Evolutionary conservation across 2,329 filamentous ascomycete species (phyloP).

Genomic region (Aspergillus caelatus): DNA sequence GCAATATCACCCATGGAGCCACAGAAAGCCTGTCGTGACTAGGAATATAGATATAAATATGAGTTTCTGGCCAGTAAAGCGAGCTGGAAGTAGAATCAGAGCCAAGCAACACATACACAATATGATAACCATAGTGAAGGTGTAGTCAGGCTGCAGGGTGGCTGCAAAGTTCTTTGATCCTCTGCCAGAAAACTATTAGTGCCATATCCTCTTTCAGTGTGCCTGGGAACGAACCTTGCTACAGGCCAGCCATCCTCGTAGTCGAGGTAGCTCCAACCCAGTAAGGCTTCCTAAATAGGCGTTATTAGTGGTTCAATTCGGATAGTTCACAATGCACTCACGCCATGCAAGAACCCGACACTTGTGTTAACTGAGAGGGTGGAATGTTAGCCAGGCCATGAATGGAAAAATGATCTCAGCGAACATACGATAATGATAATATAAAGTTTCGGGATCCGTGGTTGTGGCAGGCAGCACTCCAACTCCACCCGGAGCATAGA

Average conservation of each 20-base stretch:
- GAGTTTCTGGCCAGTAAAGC: conserved; percentile 1
- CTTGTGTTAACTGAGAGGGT: conserved; percentile 33
- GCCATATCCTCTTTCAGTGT: not conserved
- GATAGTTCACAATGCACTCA: conserved; percentile 19
- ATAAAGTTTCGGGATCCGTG: conserved; percentile 36
- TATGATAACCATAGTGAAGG: conserved; percentile 9
- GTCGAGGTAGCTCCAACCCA: conserved; percentile 43
- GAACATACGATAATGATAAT: conserved; percentile 44
- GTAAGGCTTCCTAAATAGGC: conserved; percentile 31
- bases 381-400: not conserved
- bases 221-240: conserved; percentile 18
- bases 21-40: conserved; percentile 15
- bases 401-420: too few species aligned
- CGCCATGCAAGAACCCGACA: conserved; percentile 30
- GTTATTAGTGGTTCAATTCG: conserved; percentile 6
- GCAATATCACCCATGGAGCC: conserved; percentile 9
- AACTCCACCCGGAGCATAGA: conserved; percentile 44
- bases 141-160: conserved; percentile 1
- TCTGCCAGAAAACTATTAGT: conserved; percentile 1
- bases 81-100: not conserved
- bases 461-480: conserved; percentile 34
- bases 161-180: conserved; percentile 10
- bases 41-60: conserved; percentile 8
- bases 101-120: conserved; percentile 24
- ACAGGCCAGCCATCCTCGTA: conserved; percentile 44